Base-by-base conservation (phyloP, 257 asterid genomes). In the Ophiorrhiza pumila region DNA sequence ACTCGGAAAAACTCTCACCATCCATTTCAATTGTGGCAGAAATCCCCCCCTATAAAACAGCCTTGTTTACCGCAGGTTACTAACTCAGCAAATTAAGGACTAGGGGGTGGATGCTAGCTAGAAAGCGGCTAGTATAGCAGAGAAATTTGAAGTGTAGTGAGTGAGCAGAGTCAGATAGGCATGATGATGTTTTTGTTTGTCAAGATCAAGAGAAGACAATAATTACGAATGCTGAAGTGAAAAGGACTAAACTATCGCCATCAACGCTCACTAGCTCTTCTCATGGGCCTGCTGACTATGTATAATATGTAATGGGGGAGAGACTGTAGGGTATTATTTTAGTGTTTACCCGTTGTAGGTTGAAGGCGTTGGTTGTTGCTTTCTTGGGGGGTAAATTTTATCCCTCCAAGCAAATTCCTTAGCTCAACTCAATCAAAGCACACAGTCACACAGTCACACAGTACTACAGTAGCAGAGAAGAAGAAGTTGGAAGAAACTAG, bases 191-290 rank as follows among this genome's bases (percentile, higher is more conserved):
- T 69, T 45, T 74, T 41, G 59, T 64, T n/a, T 56, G 71, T 58
- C 75, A 52, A 78, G 72, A 58, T 67, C 78, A 72, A 73, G 67
- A 61, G 68, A 77, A 71, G 72, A 23, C 13, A 42, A 72, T 41
- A 43, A 60, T 73, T 31, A 61, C n/a, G 13, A 69, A 70, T 76
- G 77, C 71, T 29, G 75, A 81, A 58, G 14, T 72, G 90, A 82
- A 73, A 80, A 77, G 80, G 88, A 84, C 88, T 74, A 75, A 85
- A 86, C 89, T 81, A 83, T 87, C 96, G 71, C 82, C 78, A 85
- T 89, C 92, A 83, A 73, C 77, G 53, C 45, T 52, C 45, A 71
- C 60, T 77, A 27, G 52, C 29, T 20, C 39, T 58, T 62, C 65
- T 25, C 12, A 46, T 64, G 68, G 73, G 17, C 58, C 71, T 62